Evolutionary conservation across 257 asterid species (phyloP).

Genomic region (Rauvolfia tetraphylla): DNA sequence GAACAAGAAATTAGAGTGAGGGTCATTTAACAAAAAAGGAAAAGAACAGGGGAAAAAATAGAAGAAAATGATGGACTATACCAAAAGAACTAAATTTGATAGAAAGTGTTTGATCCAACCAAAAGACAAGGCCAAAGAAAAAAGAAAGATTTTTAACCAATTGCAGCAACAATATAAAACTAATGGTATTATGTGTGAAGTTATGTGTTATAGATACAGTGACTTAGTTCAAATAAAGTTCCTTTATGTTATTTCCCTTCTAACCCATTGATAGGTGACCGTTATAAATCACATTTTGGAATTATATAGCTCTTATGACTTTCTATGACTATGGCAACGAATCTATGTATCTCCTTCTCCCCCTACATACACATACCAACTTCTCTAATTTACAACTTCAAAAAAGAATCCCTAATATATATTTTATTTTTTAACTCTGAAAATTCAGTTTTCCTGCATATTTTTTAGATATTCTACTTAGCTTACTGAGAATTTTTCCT

Average conservation of each 20-base stretch:
- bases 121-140: conserved; percentile 1
- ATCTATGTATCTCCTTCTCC: not conserved
- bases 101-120: not conserved
- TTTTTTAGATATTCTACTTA: not conserved
- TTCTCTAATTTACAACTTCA: too few relatives aligned
- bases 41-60: not conserved
- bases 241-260: not conserved
- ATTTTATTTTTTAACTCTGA: not conserved
- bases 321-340: not conserved
- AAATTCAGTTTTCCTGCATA: not conserved
- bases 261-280: not conserved
- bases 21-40: not conserved
- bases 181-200: not conserved
- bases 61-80: not conserved
- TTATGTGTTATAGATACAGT: not conserved
- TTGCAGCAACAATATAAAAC: not conserved
- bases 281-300: not conserved
- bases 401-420: too few relatives aligned
- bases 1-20: conserved; percentile 13
- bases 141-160: not conserved
- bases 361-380: not conserved
- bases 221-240: not conserved
- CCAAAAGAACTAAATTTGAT: not conserved
- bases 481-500: not conserved
- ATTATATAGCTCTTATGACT: not conserved